Percentiles rank a stretch among this genome's conserved stretches.
Conservation (phyloP, 2,329 filamentous ascomycete species). For the Phaeosphaeriaceae sp. region DNA sequence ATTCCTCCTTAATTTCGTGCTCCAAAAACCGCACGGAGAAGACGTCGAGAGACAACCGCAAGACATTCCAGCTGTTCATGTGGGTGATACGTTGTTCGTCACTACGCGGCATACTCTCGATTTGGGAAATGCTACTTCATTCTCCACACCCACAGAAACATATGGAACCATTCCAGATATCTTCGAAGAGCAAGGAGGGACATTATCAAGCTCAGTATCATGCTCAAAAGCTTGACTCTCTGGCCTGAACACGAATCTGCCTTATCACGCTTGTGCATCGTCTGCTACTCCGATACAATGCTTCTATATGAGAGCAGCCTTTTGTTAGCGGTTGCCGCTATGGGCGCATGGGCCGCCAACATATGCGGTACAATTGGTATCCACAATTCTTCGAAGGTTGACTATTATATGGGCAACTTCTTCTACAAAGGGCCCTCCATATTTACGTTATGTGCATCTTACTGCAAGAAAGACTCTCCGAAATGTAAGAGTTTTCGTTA, state of each 20-base stretch:
- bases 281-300: neutral
- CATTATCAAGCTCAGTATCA: neutral
- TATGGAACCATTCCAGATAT: neutral
- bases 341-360: neutral
- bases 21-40: neutral
- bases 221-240: neutral
- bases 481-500: slow-evolving; percentile 28
- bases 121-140: neutral
- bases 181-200: neutral
- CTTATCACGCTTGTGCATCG: neutral
- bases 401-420: slow-evolving; percentile 33
- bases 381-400: slow-evolving; percentile 11
- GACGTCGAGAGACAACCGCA: neutral
- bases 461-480: slow-evolving; percentile 20
- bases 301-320: neutral
- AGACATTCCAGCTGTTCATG: neutral
- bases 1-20: slow-evolving; percentile 21
- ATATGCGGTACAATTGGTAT: slow-evolving; percentile 21
- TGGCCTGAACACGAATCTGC: neutral
- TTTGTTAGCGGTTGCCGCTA: neutral
- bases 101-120: neutral
- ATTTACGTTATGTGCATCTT: slow-evolving; percentile 27
- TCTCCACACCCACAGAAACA: neutral
- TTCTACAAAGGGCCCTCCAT: slow-evolving; percentile 25
- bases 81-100: neutral